Conservation (phyloP, 139 green algal genomes). For the Gonium pectorale region DNA sequence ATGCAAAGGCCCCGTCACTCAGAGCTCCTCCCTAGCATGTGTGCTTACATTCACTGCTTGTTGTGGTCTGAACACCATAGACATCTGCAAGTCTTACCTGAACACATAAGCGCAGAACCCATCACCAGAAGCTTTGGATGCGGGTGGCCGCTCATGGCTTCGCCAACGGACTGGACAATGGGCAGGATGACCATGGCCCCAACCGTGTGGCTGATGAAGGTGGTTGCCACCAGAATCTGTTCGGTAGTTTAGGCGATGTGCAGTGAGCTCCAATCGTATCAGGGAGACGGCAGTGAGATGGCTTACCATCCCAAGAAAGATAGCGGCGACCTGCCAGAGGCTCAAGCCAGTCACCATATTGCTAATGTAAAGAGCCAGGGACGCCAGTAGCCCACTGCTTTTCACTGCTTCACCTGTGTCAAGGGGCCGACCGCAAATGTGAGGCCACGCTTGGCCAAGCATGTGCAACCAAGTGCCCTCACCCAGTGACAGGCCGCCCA, state of each 20-base stretch:
- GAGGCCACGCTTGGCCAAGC: too few relatives aligned
- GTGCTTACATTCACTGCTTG: too few relatives aligned
- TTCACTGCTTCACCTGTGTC: constrained; percentile 68
- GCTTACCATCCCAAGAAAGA: constrained; percentile 65
- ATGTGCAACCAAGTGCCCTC: too few relatives aligned
- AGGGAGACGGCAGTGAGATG: not conserved
- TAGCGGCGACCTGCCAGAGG: constrained; percentile 59
- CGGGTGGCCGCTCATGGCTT: constrained; percentile 54
- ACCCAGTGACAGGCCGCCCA: constrained; percentile 78
- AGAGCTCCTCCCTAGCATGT: too few relatives aligned
- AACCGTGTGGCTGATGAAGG: constrained; percentile 82
- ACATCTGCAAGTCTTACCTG: too few relatives aligned
- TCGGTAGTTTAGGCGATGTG: not conserved
- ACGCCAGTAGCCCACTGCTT: constrained; percentile 60
- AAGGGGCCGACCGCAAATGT: too few relatives aligned
- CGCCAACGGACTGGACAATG: constrained; percentile 77
- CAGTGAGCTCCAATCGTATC: too few relatives aligned
- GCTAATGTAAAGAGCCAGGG: constrained; percentile 54
- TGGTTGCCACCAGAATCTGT: constrained; percentile 74
- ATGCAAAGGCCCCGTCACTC: too few relatives aligned
- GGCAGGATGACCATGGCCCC: constrained; percentile 87
- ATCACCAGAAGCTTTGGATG: constrained; percentile 82
- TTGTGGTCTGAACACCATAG: too few relatives aligned
- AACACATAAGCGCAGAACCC: constrained; percentile 81
- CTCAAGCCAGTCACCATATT: constrained; percentile 44